A percentile compares a stretch with the other conserved stretches of the same genome.
phyloP scores from a whole-genome alignment of 2,329 filamentous ascomycete genomes.

The Cucurbitaria berberidis region DNA sequence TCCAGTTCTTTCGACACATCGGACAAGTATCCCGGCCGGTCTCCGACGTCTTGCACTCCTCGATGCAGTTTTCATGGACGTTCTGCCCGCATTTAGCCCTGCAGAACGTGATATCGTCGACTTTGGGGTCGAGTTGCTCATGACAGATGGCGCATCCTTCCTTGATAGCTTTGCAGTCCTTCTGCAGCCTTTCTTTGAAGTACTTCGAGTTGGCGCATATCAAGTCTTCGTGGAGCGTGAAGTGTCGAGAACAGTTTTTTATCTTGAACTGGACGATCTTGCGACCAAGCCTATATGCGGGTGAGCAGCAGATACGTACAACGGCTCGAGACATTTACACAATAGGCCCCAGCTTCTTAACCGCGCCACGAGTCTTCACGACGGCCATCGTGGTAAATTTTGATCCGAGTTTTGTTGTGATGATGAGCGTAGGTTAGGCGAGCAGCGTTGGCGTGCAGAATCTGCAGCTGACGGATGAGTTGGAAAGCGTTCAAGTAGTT shows the following conservation, averaged over 20 bases:
- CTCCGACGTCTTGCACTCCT: background rate
- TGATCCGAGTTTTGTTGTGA: background rate
- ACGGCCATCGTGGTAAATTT: background rate
- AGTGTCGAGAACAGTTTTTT: background rate
- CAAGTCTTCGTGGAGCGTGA: slow-evolving; percentile 25
- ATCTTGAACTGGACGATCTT: slow-evolving; percentile 7
- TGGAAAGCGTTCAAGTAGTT: background rate
- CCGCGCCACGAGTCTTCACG: background rate
- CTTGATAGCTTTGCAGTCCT: slow-evolving; percentile 8
- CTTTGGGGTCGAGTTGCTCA: background rate
- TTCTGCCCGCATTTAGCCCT: slow-evolving; percentile 13
- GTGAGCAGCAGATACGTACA: background rate
- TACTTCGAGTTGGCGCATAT: slow-evolving; percentile 14
- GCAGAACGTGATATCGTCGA: slow-evolving; percentile 16
- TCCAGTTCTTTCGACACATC: slow-evolving; percentile 5
- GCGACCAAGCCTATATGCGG: slow-evolving; percentile 1
- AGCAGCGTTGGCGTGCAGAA: background rate
- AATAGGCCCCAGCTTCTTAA: background rate
- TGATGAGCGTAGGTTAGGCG: background rate
- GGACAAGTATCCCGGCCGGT: slow-evolving; percentile 3
- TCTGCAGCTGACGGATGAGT: background rate
- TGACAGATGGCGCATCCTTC: slow-evolving; percentile 19
- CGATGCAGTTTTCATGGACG: slow-evolving; percentile 12
- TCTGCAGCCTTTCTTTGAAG: slow-evolving; percentile 13
- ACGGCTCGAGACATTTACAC: background rate